Conservation (phyloP, 257 asterid species). For the Lycium ferocissimum region DNA sequence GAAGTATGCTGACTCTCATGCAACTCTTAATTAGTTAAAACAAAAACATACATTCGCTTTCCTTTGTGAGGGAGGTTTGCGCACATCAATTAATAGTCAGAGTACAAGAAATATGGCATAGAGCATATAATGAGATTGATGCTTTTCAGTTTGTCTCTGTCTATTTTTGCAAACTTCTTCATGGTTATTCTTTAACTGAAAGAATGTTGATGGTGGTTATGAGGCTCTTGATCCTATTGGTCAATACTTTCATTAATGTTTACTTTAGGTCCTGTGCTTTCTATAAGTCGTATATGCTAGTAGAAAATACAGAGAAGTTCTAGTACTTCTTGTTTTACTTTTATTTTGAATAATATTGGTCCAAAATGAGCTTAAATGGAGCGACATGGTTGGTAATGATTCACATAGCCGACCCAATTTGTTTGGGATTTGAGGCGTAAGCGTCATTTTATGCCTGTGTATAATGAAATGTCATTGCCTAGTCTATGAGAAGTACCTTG, state of each 20-base stretch:
- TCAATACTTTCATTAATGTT: conserved; percentile 32
- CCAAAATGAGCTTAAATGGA: neutral
- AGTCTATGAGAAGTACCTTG: conserved; percentile 9
- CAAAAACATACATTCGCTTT: neutral
- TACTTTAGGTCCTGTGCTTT: neutral
- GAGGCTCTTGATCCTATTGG: neutral
- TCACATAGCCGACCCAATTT: neutral
- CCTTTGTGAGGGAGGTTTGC: too few species aligned
- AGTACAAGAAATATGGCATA: too few species aligned
- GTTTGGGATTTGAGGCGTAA: neutral
- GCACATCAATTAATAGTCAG: too few species aligned
- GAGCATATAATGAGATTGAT: too few species aligned
- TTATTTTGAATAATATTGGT: neutral
- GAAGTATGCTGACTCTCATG: conserved; percentile 42
- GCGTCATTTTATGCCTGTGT: neutral
- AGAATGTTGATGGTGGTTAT: neutral
- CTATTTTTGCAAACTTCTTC: neutral
- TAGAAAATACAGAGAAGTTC: neutral
- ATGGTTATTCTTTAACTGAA: neutral
- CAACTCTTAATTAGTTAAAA: neutral
- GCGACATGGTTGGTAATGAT: neutral
- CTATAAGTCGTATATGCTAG: neutral
- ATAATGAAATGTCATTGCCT: neutral
- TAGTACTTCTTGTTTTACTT: neutral
- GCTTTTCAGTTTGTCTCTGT: neutral